Base-by-base conservation (phyloP, 176 grass and related monocot genomes). In the Zizania latifolia region DNA sequence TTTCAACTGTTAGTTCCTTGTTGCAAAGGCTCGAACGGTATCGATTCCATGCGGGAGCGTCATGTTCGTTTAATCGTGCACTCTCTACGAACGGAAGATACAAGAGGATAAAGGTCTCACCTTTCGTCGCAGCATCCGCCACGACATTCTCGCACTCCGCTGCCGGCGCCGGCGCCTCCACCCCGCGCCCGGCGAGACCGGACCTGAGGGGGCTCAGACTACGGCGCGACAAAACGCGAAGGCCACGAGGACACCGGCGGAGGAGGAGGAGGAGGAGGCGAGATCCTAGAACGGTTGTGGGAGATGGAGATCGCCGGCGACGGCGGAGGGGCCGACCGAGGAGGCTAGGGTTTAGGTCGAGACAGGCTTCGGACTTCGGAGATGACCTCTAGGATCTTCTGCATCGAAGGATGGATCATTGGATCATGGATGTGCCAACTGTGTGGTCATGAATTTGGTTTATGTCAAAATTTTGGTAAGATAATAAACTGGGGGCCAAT, bases 111-210 rank as follows among this genome's bases (percentile, higher is more conserved):
- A 41, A 29, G 16, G 3, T 16, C 65, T 34, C 19, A 88, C 89
- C 85, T 86, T 88, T 74, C 76, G 82, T 8, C 58, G 75, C 44
- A 92, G 70, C 72, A 88, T 30, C 82, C 82, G 65, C 82, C 85
- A 86, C 39, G 86, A 85, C 86, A 92, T 90, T 68, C 55, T 64
- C 45, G 31, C 9, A 65, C 22, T 13, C 41, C 30, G 7, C 17
- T 11, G 58, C 22, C n/a, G n/a, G n/a, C 48, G 48, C 48, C 22
- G 7, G n/a, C 26, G 39, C 32, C 70, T 53, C 28, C 1, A 9
- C 28, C 27, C 22, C 11, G 27, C 19, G 27, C 31, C 34, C 70
- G 48, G 43, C 70, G 64, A 38, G 37, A 30, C 30, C 28, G 4
- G 68, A 27, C 54, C 19, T 22, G 28, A 14, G 19, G 29, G 10